A percentile compares a stretch with the other conserved stretches of the same genome.
Conservation (phyloP, 2,329 filamentous ascomycete species). For the Penicillium concentricum region DNA sequence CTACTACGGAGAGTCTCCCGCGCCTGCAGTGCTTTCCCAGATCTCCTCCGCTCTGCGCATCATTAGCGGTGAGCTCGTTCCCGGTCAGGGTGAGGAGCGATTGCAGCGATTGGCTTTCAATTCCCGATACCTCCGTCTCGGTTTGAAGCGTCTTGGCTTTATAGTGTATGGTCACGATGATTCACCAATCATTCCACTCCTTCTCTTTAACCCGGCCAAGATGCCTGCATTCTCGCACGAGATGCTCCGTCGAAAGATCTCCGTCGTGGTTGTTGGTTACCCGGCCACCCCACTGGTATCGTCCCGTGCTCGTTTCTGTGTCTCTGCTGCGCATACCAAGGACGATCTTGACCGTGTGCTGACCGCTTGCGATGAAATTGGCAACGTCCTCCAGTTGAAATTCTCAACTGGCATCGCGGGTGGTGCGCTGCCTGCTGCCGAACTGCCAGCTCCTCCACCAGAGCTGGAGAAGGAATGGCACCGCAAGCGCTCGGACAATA, state of each 20-base stretch:
- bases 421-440: constrained; percentile 73
- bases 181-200: constrained; percentile 90
- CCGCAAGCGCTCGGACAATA: constrained; percentile 50
- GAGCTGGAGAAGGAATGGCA: constrained; percentile 71
- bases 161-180: constrained; percentile 98
- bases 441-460: constrained; percentile 59
- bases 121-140: constrained; percentile 94
- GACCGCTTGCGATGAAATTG: constrained; percentile 86
- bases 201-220: constrained; percentile 98
- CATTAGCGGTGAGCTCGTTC: constrained; percentile 82
- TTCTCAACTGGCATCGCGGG: constrained; percentile 96
- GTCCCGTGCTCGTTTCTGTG: constrained; percentile 91
- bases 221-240: constrained; percentile 98
- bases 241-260: constrained; percentile 97
- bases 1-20: constrained; percentile 81
- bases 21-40: constrained; percentile 85
- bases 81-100: constrained; percentile 92
- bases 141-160: constrained; percentile 92
- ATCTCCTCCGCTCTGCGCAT: constrained; percentile 83
- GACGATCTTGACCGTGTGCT: constrained; percentile 92
- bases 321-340: constrained; percentile 95
- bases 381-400: constrained; percentile 89
- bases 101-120: constrained; percentile 97
- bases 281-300: constrained; percentile 94
- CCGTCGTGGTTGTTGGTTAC: constrained; percentile 95